Evolutionary conservation across 1,139 yeast genomes (phyloP).

Genomic region (Yamadazyma sp.): DNA sequence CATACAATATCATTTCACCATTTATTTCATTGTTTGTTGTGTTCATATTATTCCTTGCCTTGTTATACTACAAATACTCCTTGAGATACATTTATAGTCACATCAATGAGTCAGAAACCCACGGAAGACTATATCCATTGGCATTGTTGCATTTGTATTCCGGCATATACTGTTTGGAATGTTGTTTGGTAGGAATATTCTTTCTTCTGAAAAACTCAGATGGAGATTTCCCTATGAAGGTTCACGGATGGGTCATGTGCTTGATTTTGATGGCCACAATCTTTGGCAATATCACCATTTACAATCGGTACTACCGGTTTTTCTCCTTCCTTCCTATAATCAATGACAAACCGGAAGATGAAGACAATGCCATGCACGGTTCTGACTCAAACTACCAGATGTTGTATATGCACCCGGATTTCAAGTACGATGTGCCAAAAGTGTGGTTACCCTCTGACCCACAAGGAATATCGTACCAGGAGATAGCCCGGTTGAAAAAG

Average conservation of each 20-base stretch:
- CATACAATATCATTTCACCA: constrained; percentile 79
- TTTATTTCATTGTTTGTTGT: constrained; percentile 64
- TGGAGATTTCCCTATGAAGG: constrained; percentile 31
- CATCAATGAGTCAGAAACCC: constrained; percentile 58
- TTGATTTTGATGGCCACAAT: constrained; percentile 37
- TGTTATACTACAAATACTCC: constrained; percentile 68
- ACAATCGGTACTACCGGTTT: constrained; percentile 27
- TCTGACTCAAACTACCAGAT: constrained; percentile 19
- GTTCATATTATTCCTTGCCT: constrained; percentile 55
- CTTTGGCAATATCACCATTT: constrained; percentile 33
- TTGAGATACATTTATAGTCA: constrained; percentile 54
- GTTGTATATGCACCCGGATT: constrained; percentile 34
- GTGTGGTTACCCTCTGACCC: constrained; percentile 37
- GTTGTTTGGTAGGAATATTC: constrained; percentile 74
- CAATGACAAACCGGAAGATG: constrained; percentile 12
- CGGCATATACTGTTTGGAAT: constrained; percentile 78
- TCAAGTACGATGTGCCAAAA: constrained; percentile 32
- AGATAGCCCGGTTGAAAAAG: constrained; percentile 12
- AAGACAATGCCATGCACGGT: not conserved
- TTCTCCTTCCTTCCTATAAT: constrained; percentile 32
- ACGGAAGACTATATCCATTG: constrained; percentile 68
- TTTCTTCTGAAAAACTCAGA: constrained; percentile 52
- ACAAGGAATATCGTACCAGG: constrained; percentile 17
- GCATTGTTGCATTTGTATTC: constrained; percentile 75
- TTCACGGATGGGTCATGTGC: constrained; percentile 50